These are phyloP conservation scores for Trichoderma orchidacearum DNA, from an alignment of 495 filamentous ascomycete genomes.

Conservation along the genomic window DNA sequence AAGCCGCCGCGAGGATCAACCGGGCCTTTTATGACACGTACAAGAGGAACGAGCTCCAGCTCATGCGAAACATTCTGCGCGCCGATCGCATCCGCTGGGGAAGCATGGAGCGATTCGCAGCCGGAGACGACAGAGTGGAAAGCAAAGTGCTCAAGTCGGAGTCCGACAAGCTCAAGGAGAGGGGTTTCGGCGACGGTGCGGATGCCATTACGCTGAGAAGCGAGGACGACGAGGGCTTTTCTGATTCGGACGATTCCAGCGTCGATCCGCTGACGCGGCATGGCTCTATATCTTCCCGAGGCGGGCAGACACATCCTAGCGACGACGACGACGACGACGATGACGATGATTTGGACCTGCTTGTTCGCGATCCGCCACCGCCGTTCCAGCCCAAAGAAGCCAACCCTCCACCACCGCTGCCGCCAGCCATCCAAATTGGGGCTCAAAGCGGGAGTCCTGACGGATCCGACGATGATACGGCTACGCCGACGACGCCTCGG, in stretches of 20 bases:
- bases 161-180: neutral
- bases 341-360: neutral
- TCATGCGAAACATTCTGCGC: slow-evolving; percentile 6
- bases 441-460: neutral
- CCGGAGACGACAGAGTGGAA: neutral
- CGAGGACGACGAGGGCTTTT: neutral
- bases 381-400: neutral
- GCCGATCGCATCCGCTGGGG: neutral
- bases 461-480: neutral
- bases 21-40: slow-evolving; percentile 16
- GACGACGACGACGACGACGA: neutral
- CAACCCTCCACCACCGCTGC: neutral
- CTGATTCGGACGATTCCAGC: neutral
- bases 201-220: neutral
- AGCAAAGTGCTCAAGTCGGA: neutral
- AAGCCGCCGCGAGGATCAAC: slow-evolving; percentile 14
- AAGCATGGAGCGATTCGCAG: neutral
- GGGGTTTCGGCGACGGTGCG: neutral
- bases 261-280: neutral
- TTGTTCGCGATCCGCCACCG: neutral
- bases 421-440: neutral
- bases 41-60: slow-evolving; percentile 12
- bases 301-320: neutral
- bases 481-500: neutral
- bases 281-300: neutral